These are phyloP conservation scores for Thermothelomyces thermophilus DNA, from an alignment of 2,329 filamentous ascomycete species.

Conservation along the genomic window DNA sequence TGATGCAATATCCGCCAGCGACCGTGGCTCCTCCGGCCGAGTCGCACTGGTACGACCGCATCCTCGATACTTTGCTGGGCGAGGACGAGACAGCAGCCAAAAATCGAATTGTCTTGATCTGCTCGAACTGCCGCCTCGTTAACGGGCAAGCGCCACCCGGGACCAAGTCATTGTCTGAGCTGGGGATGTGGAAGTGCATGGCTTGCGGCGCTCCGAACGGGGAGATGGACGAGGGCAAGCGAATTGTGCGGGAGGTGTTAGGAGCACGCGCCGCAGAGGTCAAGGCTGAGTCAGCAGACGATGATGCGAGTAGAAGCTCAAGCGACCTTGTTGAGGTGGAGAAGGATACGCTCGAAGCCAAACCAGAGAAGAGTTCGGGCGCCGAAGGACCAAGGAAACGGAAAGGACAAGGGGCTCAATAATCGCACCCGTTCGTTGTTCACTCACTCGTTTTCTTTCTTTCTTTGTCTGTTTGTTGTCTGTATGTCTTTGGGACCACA, in stretches of 20 bases:
- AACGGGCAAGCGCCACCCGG: conserved; percentile 95
- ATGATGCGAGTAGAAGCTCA: conserved; percentile 18
- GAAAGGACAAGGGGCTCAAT: conserved; percentile 9
- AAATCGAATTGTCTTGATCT: conserved; percentile 86
- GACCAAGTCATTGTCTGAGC: conserved; percentile 64
- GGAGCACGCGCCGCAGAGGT: conserved; percentile 15
- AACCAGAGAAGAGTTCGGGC: conserved; percentile 2
- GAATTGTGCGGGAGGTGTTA: conserved; percentile 62
- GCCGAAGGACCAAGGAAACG: conserved; percentile 8
- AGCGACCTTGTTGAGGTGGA: conserved; percentile 21
- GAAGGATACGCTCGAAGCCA: conserved; percentile 10
- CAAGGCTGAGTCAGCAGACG: conserved; percentile 23
- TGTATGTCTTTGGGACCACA: background rate
- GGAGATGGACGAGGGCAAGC: conserved; percentile 66
- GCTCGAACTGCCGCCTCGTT: conserved; percentile 72
- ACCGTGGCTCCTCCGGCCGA: conserved; percentile 28
- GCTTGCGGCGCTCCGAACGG: conserved; percentile 80
- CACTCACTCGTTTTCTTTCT: background rate
- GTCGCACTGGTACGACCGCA: conserved; percentile 85
- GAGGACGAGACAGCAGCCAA: conserved; percentile 91
- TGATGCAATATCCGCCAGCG: conserved; percentile 27
- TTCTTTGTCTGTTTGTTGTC: background rate
- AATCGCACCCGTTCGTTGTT: background rate
- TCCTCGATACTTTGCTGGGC: conserved; percentile 84
- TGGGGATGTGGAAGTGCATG: conserved; percentile 85